Base-by-base conservation (phyloP, 257 asterid species). In the Nicotiana obtusifolia region DNA sequence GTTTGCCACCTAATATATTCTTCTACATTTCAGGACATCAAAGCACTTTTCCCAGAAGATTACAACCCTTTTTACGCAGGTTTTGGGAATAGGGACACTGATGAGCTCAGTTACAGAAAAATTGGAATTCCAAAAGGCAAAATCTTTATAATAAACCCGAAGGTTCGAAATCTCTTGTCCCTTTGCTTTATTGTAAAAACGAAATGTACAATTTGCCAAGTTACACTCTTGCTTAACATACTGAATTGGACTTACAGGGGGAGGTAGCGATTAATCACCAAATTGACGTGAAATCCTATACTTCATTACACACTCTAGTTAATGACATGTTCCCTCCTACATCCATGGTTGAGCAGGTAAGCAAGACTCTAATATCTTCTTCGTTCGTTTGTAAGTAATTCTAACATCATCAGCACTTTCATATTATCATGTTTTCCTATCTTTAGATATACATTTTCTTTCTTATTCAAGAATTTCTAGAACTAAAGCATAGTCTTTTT, bases 61-160 rank as follows among this genome's bases (percentile, higher is more conserved):
- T 90, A 94, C 83, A 96, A 96, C 85, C 99, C 99, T 2, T 96
- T 96, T 69, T 96, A 96, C 61, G 99, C 99, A 75, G 99, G 99
- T 24, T 96, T 96, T 76, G 99, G 99, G 66, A 96, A 96, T 86
- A 89, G 99, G 88, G 99, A 94, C 86, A 96, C 98, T 0, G 99
- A 96, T 81, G 99, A 96, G 92, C 97, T 96, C 81, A 96, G 98
- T 87, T 96, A 96, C 86, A 90, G 99, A 77, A 94, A 91, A 90
- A 96, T 96, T 41, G 99, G 99, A 75, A 96, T 96, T 53, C 99
- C 99, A 0, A 96, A 94, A 92, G 99, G 99, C 83, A 96, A 96
- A 84, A 96, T 96, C 83, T 94, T 96, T 78, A 96, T 96, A 76
- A 96, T 96, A 82, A 96, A 96, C 85, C 99, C 99, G 20, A 96